Evolutionary conservation across 805 yeast genomes (phyloP).

Genomic region (Saturnispora mendoncae): DNA sequence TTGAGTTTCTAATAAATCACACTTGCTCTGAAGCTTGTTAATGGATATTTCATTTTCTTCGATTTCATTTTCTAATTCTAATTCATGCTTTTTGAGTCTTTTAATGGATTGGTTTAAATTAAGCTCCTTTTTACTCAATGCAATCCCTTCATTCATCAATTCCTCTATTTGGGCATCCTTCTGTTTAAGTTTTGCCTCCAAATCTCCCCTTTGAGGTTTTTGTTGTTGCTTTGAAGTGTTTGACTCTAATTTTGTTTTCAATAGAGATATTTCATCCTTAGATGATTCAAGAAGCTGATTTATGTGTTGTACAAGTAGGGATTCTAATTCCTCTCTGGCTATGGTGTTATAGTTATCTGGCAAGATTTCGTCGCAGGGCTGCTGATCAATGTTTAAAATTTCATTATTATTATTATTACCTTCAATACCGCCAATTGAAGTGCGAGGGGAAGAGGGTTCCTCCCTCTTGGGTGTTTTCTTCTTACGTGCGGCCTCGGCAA

Average conservation of each 20-base stretch:
- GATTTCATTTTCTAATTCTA: constrained; percentile 29
- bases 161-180: constrained; percentile 58
- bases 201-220: no score
- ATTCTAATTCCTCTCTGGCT: no score
- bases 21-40: not conserved
- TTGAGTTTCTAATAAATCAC: constrained; percentile 16
- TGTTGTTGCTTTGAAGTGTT: not conserved
- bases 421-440: no score
- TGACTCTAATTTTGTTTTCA: not conserved
- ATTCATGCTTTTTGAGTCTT: constrained; percentile 42
- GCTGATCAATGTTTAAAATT: no score
- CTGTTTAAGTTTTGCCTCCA: constrained; percentile 28
- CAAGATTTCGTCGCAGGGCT: not conserved
- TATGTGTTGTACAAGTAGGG: no score
- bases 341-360: no score
- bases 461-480: constrained; percentile 8
- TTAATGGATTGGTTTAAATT: constrained; percentile 59
- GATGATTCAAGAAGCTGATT: no score
- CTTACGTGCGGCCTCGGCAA: constrained; percentile 66
- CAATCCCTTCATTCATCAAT: constrained; percentile 68
- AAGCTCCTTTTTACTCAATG: constrained; percentile 61
- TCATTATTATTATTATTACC: no score
- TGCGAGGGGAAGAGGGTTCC: no score
- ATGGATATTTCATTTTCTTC: constrained; percentile 23
- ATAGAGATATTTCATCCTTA: not conserved